Evolutionary conservation across 2,329 filamentous ascomycete species (phyloP).

Genomic region (Gyromitra esculenta): DNA sequence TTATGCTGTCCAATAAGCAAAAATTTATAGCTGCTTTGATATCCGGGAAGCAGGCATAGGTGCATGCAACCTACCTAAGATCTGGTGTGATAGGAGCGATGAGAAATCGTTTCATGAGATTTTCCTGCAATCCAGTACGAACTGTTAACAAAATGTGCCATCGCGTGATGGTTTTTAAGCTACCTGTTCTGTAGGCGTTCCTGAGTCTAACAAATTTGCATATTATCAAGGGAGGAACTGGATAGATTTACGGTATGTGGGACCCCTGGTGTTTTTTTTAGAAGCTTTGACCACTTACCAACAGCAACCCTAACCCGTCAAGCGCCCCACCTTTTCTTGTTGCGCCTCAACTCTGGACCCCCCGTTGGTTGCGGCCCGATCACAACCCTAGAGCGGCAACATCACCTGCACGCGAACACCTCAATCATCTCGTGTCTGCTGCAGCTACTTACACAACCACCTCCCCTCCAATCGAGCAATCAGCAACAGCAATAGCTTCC

Average conservation of each 20-base stretch:
- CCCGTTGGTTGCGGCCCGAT: slow-evolving; percentile 11
- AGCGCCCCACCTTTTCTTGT: slow-evolving; percentile 1
- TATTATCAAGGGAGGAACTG: not conserved
- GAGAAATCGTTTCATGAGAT: no score
- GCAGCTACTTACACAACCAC: slow-evolving; percentile 24
- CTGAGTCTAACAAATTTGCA: not conserved
- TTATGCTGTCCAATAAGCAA: no score
- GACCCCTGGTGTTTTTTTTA: not conserved
- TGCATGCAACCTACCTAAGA: not conserved
- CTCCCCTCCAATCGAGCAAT: slow-evolving; percentile 18
- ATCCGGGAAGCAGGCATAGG: no score
- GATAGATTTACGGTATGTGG: not conserved
- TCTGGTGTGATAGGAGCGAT: no score
- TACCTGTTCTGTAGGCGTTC: no score
- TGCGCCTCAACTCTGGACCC: slow-evolving; percentile 32
- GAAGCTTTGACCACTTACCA: not conserved
- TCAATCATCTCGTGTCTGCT: slow-evolving; percentile 39
- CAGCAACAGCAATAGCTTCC: slow-evolving; percentile 28
- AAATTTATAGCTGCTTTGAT: no score
- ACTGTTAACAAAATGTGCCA: no score
- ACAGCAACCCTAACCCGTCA: slow-evolving; percentile 3
- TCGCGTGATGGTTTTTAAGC: not conserved
- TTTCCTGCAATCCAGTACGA: no score
- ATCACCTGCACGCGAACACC: slow-evolving; percentile 47
- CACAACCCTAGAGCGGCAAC: slow-evolving; percentile 39